These are phyloP conservation scores for Penicillium sp. DNA, from an alignment of 2,329 filamentous ascomycete genomes.

Conservation along the genomic window DNA sequence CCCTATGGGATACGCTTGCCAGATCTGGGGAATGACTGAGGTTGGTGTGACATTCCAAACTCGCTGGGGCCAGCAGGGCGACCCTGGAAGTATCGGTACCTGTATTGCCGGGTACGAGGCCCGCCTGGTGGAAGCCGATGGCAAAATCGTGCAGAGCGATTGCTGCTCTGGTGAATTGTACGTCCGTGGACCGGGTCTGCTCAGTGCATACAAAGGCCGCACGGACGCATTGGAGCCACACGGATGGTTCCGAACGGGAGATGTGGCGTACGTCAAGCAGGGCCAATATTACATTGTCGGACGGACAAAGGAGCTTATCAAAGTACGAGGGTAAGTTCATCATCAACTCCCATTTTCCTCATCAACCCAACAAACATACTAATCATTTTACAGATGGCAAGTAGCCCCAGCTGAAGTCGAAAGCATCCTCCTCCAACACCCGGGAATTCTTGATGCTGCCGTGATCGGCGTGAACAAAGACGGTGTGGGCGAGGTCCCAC, in stretches of 20 bases:
- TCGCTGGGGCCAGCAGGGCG: conserved; percentile 41
- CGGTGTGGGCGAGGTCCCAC: conserved; percentile 41
- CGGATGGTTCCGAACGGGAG: conserved; percentile 48
- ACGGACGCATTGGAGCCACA: conserved; percentile 36
- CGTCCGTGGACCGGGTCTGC: conserved; percentile 40
- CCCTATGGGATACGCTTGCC: conserved; percentile 43
- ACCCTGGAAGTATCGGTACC: conserved; percentile 50
- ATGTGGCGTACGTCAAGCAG: conserved; percentile 39
- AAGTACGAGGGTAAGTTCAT: conserved; percentile 45
- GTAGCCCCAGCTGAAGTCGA: conserved; percentile 53
- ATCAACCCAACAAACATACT: background rate
- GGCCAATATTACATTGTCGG: conserved; percentile 44
- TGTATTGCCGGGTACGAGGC: conserved; percentile 44
- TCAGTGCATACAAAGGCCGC: conserved; percentile 41
- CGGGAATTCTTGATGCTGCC: conserved; percentile 47
- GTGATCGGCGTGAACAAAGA: conserved; percentile 47
- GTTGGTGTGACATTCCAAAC: conserved; percentile 48
- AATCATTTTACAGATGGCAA: conserved; percentile 41
- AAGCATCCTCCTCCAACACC: conserved; percentile 46
- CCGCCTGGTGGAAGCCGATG: conserved; percentile 39
- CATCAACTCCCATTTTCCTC: background rate
- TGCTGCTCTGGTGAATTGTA: conserved; percentile 43
- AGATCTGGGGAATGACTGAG: conserved; percentile 59
- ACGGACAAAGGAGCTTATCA: conserved; percentile 48
- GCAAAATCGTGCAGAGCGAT: conserved; percentile 30